Evolutionary conservation across 805 yeast genomes (phyloP).

Genomic region (Sporopachydermia lactativora): DNA sequence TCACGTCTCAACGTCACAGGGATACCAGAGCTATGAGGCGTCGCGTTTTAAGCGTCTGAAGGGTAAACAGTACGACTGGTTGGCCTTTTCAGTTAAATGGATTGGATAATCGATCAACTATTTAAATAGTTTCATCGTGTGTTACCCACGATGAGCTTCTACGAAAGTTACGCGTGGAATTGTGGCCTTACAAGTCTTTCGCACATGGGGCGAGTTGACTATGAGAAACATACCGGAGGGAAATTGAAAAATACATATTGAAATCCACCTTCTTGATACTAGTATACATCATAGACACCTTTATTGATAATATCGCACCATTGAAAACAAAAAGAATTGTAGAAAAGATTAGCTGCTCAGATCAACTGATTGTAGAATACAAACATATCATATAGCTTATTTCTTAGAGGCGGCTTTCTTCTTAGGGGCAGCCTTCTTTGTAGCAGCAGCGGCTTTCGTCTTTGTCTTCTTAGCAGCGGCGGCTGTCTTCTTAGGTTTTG

Average conservation of each 20-base stretch:
- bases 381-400: constrained; percentile 2
- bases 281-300: constrained; percentile 1
- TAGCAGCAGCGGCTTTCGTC: constrained; percentile 17
- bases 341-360: constrained; percentile 4
- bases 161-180: too few relatives aligned
- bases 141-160: too few relatives aligned
- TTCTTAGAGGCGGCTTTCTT: constrained; percentile 11
- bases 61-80: too few relatives aligned
- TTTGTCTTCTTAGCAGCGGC: constrained; percentile 11
- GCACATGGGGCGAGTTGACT: too few relatives aligned
- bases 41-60: too few relatives aligned
- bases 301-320: constrained; percentile 1
- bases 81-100: too few relatives aligned
- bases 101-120: too few relatives aligned
- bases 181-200: too few relatives aligned
- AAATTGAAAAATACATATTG: background rate
- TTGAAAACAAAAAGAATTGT: background rate
- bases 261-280: background rate
- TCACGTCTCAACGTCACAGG: too few relatives aligned
- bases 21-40: too few relatives aligned
- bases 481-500: constrained; percentile 12
- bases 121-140: too few relatives aligned
- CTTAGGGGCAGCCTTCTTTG: constrained; percentile 20
- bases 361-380: constrained; percentile 2
- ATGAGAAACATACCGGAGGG: background rate